Conservation (phyloP, 2,329 filamentous ascomycete species). For the Stagonosporopsis tanaceti region DNA sequence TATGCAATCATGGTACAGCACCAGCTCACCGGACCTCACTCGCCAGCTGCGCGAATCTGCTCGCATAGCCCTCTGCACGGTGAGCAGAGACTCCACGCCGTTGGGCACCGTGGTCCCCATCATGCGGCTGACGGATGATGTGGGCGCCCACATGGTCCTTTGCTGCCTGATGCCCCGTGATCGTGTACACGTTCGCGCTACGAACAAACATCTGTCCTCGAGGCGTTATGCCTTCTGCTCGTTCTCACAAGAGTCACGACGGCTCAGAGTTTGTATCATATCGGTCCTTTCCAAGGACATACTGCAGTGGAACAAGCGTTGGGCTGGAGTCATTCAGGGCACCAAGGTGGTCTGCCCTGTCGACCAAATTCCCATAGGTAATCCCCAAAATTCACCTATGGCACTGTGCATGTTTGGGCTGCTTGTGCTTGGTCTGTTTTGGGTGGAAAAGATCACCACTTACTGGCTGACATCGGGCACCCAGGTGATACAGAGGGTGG, state of each 20-base stretch:
- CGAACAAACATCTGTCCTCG: neutral
- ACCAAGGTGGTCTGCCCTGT: too few relatives aligned
- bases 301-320: too few relatives aligned
- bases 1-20: neutral
- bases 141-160: neutral
- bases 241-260: neutral
- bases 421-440: neutral
- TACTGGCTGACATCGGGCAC: neutral
- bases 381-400: too few relatives aligned
- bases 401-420: too few relatives aligned
- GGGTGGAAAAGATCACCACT: neutral
- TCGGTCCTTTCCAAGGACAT: too few relatives aligned
- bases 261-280: neutral
- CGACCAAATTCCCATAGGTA: too few relatives aligned
- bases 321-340: too few relatives aligned
- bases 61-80: slow-evolving; percentile 10
- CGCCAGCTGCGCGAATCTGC: neutral
- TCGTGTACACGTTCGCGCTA: neutral
- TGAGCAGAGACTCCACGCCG: neutral
- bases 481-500: neutral
- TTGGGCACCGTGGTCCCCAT: neutral
- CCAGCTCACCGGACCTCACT: slow-evolving; percentile 15
- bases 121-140: slow-evolving; percentile 14
- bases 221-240: neutral
- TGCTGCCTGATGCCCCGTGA: slow-evolving; percentile 4